A percentile compares a stretch with the other conserved stretches of the same genome.
These are phyloP conservation scores for Globisporangium splendens DNA, from an alignment of 352 stramenopile species.

Conservation along the genomic window DNA sequence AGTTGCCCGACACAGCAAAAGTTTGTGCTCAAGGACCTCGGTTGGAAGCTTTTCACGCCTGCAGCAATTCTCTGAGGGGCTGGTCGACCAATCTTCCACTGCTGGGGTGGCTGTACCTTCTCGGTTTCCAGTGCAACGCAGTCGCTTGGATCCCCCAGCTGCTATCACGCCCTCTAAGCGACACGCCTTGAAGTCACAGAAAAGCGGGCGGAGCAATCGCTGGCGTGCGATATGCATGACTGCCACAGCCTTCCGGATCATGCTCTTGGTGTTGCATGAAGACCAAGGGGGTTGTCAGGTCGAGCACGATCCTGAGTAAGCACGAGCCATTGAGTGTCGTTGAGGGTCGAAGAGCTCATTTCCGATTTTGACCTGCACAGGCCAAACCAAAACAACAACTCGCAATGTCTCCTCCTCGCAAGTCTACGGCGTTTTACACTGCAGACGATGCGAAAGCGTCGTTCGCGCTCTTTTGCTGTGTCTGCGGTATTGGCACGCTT, in stretches of 20 bases:
- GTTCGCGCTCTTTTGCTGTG: conserved; percentile 49
- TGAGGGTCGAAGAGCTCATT: background rate
- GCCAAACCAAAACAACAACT: background rate
- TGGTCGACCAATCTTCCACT: background rate
- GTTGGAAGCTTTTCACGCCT: too few relatives aligned
- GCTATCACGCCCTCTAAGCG: conserved; percentile 5
- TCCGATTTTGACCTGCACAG: conserved; percentile 1
- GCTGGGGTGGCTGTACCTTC: background rate
- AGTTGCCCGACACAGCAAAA: too few relatives aligned
- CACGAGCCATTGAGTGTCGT: conserved; percentile 2
- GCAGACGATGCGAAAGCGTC: conserved; percentile 37
- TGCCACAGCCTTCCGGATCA: background rate
- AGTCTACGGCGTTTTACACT: conserved; percentile 32
- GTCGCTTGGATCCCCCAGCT: conserved; percentile 2
- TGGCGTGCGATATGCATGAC: conserved; percentile 4
- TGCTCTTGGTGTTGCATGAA: conserved; percentile 6
- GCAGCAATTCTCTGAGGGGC: background rate
- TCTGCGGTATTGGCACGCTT: conserved; percentile 58
- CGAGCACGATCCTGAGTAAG: background rate
- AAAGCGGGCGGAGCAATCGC: conserved; percentile 2
- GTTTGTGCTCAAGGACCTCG: too few relatives aligned
- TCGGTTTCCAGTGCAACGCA: background rate
- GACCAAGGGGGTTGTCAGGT: background rate
- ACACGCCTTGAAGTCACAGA: conserved; percentile 7
- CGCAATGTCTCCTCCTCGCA: conserved; percentile 11